Base-by-base conservation (phyloP, 805 yeast genomes). In the Yamadazyma kitorensis region DNA sequence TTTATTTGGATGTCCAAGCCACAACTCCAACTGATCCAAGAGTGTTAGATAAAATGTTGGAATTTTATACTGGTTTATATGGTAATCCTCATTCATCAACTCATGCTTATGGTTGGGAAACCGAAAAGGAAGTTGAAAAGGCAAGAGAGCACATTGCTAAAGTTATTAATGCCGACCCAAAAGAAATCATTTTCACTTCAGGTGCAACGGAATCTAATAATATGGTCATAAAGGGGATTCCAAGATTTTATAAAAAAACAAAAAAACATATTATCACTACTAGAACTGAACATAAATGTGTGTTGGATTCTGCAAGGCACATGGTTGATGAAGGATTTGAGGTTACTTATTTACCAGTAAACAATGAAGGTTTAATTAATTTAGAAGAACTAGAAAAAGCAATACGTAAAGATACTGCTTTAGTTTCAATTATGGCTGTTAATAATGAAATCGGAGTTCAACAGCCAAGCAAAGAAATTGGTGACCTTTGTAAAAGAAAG, bases 201-300 rank as follows among this genome's bases (percentile, higher is more conserved):
- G 99, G 99, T 39, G 99, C 99, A 39, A 93, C 99, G 4, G 99
- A 93, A 61, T 80, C 93, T 29, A 93, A 93, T 67, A 93, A 94
- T 59, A 86, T 86, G 86, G 89, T 85, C 18, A 64, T 93, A 48
- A 93, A 93, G 64, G 99, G 99, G 55, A 95, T 93, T 11, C 91
- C 96, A 2, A 74, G 96, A 41, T 93, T 93, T 62, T 93, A 91
- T 69, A 76, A 78, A 40, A 85, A 83, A 53, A 82, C 91, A 26
- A 93, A 91, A 68, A 83, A 79, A 54, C 99, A 93, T 61, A 83
- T 93, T 49, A 89, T 93, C 57, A 93, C 99, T 16, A 79, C 95
- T 2, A 95, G 88, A 61, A 93, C 98, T 2, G 99, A 93, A 64
- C 99, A 93, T 66, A 93, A 93, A 68, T 93, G 99, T 73, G 96